Evolutionary conservation across 805 yeast genomes (phyloP).

Genomic region (Ogataea thermomethanolica): DNA sequence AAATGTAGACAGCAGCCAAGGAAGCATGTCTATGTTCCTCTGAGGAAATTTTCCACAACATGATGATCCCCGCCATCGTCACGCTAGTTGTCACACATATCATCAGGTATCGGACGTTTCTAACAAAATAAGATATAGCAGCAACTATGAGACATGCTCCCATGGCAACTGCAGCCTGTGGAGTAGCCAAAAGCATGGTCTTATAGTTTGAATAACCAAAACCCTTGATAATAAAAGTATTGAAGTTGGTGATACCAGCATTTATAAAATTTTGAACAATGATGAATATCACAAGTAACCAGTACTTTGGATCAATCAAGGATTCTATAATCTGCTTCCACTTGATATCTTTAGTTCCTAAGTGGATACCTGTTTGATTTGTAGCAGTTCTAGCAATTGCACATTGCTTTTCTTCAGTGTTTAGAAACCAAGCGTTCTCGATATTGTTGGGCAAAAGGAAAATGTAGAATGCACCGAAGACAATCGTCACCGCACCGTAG

Average conservation of each 20-base stretch:
- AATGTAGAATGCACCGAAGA: conserved; percentile 30
- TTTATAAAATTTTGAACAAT: conserved; percentile 48
- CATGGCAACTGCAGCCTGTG: conserved; percentile 36
- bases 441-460: conserved; percentile 34
- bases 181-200: conserved; percentile 31
- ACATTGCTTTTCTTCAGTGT: conserved; percentile 36
- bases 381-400: conserved; percentile 31
- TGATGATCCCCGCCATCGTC: conserved; percentile 31
- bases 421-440: conserved; percentile 33
- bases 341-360: conserved; percentile 35
- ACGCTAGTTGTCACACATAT: conserved; percentile 24
- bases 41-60: conserved; percentile 24
- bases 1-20: conserved; percentile 24
- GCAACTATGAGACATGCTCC: conserved; percentile 31
- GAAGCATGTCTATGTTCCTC: conserved; percentile 20
- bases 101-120: conserved; percentile 25
- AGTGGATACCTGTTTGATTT: conserved; percentile 37
- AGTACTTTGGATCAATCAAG: conserved; percentile 34
- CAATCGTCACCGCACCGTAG: conserved; percentile 33
- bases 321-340: conserved; percentile 27
- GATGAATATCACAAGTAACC: conserved; percentile 32
- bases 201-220: conserved; percentile 34
- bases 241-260: conserved; percentile 53
- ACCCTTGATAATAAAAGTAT: conserved; percentile 43
- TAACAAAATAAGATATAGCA: conserved; percentile 17